These are phyloP conservation scores for Citrus medica DNA, from an alignment of 345 rosid genomes.

Conservation along the genomic window DNA sequence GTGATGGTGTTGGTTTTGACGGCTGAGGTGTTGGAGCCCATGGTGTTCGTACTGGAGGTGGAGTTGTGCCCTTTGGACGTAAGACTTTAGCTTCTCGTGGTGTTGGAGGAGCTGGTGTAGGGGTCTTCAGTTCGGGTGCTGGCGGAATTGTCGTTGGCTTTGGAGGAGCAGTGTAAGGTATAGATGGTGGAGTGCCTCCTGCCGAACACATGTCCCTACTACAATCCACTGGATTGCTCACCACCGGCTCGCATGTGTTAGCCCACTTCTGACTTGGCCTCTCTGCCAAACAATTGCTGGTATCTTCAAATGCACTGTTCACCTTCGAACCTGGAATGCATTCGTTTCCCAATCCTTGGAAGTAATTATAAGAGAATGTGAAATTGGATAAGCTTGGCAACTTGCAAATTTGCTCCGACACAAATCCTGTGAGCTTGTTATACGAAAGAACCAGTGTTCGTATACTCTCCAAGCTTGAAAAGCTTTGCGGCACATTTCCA, in stretches of 20 bases:
- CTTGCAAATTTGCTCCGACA: slow-evolving; percentile 52
- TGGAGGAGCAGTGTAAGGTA: no score
- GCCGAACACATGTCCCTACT: slow-evolving; percentile 51
- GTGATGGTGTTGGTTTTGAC: background rate
- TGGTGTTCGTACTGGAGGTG: no score
- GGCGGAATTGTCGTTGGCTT: background rate
- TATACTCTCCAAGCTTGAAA: slow-evolving; percentile 29
- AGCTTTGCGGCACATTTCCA: slow-evolving; percentile 44
- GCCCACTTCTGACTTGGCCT: slow-evolving; percentile 43
- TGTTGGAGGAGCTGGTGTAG: background rate
- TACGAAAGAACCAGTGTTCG: slow-evolving; percentile 39
- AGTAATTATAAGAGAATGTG: slow-evolving; percentile 55
- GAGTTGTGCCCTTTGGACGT: no score
- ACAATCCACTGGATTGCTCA: slow-evolving; percentile 62
- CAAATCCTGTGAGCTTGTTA: slow-evolving; percentile 60
- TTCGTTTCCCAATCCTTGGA: slow-evolving; percentile 39
- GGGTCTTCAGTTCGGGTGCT: background rate
- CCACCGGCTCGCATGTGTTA: slow-evolving; percentile 39
- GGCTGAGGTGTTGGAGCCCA: no score
- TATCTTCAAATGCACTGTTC: slow-evolving; percentile 39
- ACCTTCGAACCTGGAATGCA: slow-evolving; percentile 34
- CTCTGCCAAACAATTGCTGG: slow-evolving; percentile 47
- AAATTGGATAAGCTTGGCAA: slow-evolving; percentile 52
- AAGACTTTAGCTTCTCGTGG: no score
- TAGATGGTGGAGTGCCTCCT: background rate